A percentile compares a stretch with the other conserved stretches of the same genome.
These are phyloP conservation scores for Debaryomyces robertsiae DNA, from an alignment of 1,139 yeast genomes.

Conservation along the genomic window DNA sequence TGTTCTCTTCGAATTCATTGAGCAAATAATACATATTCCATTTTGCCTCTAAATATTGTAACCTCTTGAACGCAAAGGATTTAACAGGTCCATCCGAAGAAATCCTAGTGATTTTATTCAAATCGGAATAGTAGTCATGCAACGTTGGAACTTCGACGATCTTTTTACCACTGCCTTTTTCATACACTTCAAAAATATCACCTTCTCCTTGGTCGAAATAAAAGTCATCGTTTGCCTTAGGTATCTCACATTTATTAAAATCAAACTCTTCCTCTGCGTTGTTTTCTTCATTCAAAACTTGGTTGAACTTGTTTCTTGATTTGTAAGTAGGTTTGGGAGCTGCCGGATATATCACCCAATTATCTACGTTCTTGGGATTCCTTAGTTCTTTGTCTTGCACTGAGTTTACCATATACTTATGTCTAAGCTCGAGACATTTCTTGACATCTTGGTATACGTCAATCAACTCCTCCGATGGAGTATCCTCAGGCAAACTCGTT, in stretches of 20 bases:
- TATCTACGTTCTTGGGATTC: conserved; percentile 76
- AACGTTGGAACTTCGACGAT: conserved; percentile 73
- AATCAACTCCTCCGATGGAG: conserved; percentile 69
- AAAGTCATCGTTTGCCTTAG: conserved; percentile 54
- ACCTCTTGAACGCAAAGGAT: conserved; percentile 90
- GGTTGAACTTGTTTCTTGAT: conserved; percentile 59
- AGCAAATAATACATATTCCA: conserved; percentile 89
- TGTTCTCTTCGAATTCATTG: conserved; percentile 90
- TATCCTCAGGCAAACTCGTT: conserved; percentile 61
- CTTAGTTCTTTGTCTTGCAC: conserved; percentile 64
- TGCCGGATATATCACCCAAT: conserved; percentile 86
- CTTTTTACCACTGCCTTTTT: conserved; percentile 32
- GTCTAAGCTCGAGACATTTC: conserved; percentile 72
- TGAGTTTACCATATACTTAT: conserved; percentile 71
- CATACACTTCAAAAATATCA: conserved; percentile 70
- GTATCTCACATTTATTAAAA: conserved; percentile 62
- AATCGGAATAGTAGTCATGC: conserved; percentile 79
- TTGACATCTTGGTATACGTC: conserved; percentile 72
- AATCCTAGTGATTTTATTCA: conserved; percentile 67
- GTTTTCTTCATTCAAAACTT: conserved; percentile 39
- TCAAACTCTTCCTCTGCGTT: conserved; percentile 55
- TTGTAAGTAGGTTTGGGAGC: conserved; percentile 95
- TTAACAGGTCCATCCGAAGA: conserved; percentile 97
- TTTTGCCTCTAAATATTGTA: conserved; percentile 92
- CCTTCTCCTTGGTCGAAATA: conserved; percentile 57